phyloP scores from a whole-genome alignment of 495 filamentous ascomycete genomes.

The Schizothecium vesticola region DNA sequence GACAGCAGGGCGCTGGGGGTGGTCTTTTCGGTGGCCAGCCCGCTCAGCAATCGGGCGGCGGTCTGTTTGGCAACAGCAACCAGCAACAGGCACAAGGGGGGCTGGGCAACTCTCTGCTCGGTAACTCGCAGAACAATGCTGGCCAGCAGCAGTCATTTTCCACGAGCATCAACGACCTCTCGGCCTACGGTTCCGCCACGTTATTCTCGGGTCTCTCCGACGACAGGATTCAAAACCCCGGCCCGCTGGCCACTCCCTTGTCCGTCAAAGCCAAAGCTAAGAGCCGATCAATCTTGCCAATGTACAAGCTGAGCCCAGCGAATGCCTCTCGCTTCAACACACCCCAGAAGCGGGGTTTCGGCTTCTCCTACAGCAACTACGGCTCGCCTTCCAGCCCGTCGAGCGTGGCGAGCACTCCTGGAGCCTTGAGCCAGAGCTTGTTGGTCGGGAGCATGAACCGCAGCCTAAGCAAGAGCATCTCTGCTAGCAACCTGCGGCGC shows the following conservation, averaged over 20 bases:
- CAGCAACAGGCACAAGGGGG: constrained; percentile 45
- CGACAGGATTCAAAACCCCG: constrained; percentile 60
- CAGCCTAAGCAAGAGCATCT: constrained; percentile 56
- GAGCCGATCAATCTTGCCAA: constrained; percentile 71
- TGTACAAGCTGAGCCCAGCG: constrained; percentile 81
- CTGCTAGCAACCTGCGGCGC: constrained; percentile 58
- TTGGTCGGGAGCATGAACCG: constrained; percentile 56
- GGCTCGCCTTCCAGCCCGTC: constrained; percentile 69
- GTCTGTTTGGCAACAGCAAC: constrained; percentile 37
- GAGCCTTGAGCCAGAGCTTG: constrained; percentile 58
- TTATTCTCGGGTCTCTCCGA: constrained; percentile 68
- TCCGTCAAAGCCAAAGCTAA: constrained; percentile 61
- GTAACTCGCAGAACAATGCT: constrained; percentile 38
- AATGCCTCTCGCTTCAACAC: constrained; percentile 73
- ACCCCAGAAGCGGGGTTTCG: constrained; percentile 75
- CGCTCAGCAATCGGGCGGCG: constrained; percentile 32
- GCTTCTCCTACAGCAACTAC: constrained; percentile 86
- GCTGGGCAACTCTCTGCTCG: constrained; percentile 36
- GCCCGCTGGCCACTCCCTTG: constrained; percentile 85
- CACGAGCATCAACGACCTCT: constrained; percentile 67
- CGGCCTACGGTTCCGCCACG: constrained; percentile 77
- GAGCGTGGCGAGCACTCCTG: constrained; percentile 62
- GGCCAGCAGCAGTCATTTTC: constrained; percentile 57
- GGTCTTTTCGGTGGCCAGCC: constrained; percentile 62
- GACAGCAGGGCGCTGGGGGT: constrained; percentile 33